Evolutionary conservation across 73 alveolate species (phyloP), one percentile per base, ranked within the genome.

Genomic region (Tetrahymena thermophila): DNA sequence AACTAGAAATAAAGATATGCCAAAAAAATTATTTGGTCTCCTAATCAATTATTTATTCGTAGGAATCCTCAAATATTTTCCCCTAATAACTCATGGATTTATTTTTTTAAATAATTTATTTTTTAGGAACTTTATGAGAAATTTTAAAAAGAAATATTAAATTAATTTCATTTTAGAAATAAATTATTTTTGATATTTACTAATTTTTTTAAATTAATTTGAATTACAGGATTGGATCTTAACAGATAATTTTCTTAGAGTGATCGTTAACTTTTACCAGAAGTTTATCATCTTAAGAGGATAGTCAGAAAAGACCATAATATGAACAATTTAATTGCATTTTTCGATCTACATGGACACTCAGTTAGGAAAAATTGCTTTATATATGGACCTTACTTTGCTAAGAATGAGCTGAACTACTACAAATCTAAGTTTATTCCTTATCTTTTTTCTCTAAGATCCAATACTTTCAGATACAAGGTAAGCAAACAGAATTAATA

Each of bases 281-380:
- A 95, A 56, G 97, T 95, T 7, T 85, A 95, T 37, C 89, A 94
- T 94, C 56, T 95, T 85, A 55, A 95, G 93, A 93, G 37, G 21
- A 43, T 89, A 85, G 85, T 85, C 57, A 50, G 94, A 95, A 44
- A 95, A 95, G 50, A 71, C 17, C 89, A 71, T 71, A 57, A 95
- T 55, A 43, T 42, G 85, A 50, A 94, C n/a, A 94, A 96, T n/a
- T 71, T 97, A 28, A 84, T 97, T 34, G 98, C 97, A 1, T 97
- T 94, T 94, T 84, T 97, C 37, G 99, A 97, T 56, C 94, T 97
- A 96, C 99, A 97, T 96, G 99, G 98, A 21, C 99, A 97, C 56
- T 95, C 96, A 35, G 96, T 94, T 56, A 97, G 97, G 84, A 96
- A 97, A 94, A 96, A 96, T 94, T 97, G 96, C 38, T 97, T 97